phyloP scores from a whole-genome alignment of 106 monocot genomes.

The Chionographis japonica region DNA sequence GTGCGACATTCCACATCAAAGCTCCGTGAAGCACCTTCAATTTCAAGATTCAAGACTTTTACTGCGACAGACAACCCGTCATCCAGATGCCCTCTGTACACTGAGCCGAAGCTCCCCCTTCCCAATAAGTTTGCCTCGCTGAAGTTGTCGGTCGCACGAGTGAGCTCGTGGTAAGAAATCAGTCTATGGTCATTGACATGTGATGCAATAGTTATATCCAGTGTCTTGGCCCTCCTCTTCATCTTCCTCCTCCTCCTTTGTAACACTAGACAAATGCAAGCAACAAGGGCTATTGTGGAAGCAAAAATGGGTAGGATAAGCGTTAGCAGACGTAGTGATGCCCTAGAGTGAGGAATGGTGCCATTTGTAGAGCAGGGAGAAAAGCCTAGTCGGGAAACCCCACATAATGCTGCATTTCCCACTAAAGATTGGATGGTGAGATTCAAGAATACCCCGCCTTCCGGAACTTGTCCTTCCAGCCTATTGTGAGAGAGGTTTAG shows the following conservation, averaged over 20 bases:
- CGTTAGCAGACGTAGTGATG: neutral
- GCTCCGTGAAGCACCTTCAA: neutral
- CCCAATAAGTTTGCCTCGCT: conserved; percentile 6
- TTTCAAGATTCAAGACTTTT: conserved; percentile 5
- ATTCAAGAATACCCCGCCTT: conserved; percentile 8
- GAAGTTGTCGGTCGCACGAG: conserved; percentile 13
- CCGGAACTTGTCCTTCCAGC: conserved; percentile 15
- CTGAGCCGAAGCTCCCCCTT: conserved; percentile 10
- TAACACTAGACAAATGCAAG: neutral
- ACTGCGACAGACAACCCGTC: conserved; percentile 1
- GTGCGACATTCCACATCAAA: conserved; percentile 13
- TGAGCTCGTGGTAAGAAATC: conserved; percentile 14
- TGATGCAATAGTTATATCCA: neutral
- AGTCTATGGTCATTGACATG: neutral
- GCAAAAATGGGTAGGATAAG: neutral
- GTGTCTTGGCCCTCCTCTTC: too few relatives aligned
- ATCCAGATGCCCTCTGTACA: conserved; percentile 8
- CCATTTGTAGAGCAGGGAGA: neutral
- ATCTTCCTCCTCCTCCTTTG: neutral
- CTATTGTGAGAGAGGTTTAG: conserved; percentile 15
- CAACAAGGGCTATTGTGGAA: neutral
- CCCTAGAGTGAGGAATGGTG: neutral
- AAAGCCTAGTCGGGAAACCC: conserved; percentile 1
- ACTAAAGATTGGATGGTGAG: conserved; percentile 7
- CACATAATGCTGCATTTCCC: conserved; percentile 16